Base-by-base conservation (phyloP, 2,329 filamentous ascomycete species). In the Trichoderma brevicompactum region DNA sequence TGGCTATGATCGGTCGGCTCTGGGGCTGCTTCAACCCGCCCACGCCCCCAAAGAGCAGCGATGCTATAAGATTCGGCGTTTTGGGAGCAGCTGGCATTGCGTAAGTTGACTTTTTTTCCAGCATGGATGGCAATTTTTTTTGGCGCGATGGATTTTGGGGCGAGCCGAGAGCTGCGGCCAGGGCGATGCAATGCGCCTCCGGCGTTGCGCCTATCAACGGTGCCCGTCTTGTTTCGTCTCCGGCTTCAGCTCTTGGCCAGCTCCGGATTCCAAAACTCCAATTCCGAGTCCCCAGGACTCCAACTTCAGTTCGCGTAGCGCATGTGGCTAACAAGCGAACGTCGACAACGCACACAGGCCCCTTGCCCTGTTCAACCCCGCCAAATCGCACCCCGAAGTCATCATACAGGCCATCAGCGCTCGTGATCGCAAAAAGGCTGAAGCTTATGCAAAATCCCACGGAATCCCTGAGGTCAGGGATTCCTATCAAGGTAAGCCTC, bases 331-430 rank as follows among this genome's bases (percentile, higher is more conserved):
- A 68, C 52, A 7, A 10, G 10, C 9, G 54, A 5, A 52, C 5
- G 8, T 2, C 9, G 5, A 9, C 66, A 81, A 28, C 23, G 23
- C 23, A 28, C 23, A 28, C 23, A 28, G 78, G 8, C 79, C 80
- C 0, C 60, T 73, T 15, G 78, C 79, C 12, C 68, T 85, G 17
- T 80, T 87, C 41, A 70, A 66, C 2, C 83, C 85, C 0, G 83
- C 84, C 13, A 80, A 77, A 67, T 79, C 77, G 3, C 85, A 88
- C 69, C 76, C 84, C 0, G 83, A 85, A 44, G 81, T 87, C 13
- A 75, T 85, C 12, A 66, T 88, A 12, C 77, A 80, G 8, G 82
- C 80, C 5, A 78, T 88, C 1, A 83, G 85, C 2, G 83, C 84
- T 2, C 78, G 85, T 5, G 80, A 85, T 70, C 74, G 69, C 38